phyloP scores from a whole-genome alignment of 192 early-diverging fungal genomes.

The Gaertneriomyces sp. region DNA sequence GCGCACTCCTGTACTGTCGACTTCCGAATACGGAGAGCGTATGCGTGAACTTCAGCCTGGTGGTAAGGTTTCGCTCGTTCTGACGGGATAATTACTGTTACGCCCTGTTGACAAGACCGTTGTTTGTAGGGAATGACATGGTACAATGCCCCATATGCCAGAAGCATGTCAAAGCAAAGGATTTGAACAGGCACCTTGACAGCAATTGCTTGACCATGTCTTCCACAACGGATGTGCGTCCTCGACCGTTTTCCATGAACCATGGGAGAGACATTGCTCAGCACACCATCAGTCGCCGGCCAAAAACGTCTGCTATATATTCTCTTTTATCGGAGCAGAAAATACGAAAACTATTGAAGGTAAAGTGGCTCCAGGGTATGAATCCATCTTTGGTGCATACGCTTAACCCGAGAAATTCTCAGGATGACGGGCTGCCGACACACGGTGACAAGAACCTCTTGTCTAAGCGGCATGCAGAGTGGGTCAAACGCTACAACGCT shows the following conservation, averaged over 20 bases:
- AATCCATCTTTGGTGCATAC: neutral
- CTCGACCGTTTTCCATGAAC: neutral
- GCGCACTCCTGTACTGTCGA: too few relatives aligned
- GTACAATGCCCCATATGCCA: constrained; percentile 42
- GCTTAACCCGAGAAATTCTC: too few relatives aligned
- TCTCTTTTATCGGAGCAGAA: constrained; percentile 6
- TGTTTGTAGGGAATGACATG: neutral
- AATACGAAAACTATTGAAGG: constrained; percentile 12
- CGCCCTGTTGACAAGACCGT: neutral
- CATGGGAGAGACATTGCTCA: neutral
- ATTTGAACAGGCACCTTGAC: constrained; percentile 40
- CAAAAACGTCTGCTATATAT: constrained; percentile 22
- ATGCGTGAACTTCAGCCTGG: too few relatives aligned
- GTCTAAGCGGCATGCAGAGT: constrained; percentile 19
- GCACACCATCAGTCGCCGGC: neutral
- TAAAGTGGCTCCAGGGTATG: neutral
- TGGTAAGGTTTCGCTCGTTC: too few relatives aligned
- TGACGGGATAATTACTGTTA: too few relatives aligned
- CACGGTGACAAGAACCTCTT: constrained; percentile 13
- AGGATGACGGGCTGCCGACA: constrained; percentile 18
- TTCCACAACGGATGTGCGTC: neutral
- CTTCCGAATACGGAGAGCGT: too few relatives aligned
- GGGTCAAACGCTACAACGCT: constrained; percentile 29
- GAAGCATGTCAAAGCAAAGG: constrained; percentile 14
- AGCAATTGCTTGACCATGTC: constrained; percentile 16